These are phyloP conservation scores for Phytophthora tentaculata DNA, from an alignment of 352 stramenopile genomes.

Conservation along the genomic window DNA sequence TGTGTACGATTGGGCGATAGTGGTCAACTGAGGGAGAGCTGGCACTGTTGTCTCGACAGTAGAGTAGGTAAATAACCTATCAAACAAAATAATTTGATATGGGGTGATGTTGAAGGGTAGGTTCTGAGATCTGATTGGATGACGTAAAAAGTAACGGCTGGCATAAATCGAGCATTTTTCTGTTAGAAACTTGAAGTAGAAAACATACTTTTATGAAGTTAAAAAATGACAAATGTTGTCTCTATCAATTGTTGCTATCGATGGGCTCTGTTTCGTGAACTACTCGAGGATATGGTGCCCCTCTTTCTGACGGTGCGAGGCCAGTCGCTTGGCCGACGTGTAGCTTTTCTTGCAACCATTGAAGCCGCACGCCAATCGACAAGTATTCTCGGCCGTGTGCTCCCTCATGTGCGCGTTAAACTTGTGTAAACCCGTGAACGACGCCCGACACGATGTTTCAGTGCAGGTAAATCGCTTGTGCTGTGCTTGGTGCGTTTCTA, in stretches of 20 bases:
- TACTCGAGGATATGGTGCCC: not conserved
- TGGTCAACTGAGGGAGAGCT: slow-evolving; percentile 14
- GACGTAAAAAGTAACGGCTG: not conserved
- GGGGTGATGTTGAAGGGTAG: not conserved
- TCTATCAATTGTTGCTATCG: slow-evolving; percentile 4
- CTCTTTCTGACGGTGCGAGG: slow-evolving; percentile 39
- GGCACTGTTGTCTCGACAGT: too few species aligned
- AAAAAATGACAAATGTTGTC: not conserved
- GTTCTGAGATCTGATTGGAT: not conserved
- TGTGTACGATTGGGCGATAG: slow-evolving; percentile 26
- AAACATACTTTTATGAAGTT: too few species aligned
- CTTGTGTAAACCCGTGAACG: slow-evolving; percentile 34
- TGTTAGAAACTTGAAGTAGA: too few species aligned
- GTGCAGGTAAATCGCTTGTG: slow-evolving; percentile 43
- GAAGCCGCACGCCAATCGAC: slow-evolving; percentile 33
- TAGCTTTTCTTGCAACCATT: slow-evolving; percentile 50
- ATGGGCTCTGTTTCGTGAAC: too few species aligned
- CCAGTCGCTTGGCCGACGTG: slow-evolving; percentile 41
- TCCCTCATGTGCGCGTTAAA: slow-evolving; percentile 39
- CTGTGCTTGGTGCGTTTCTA: slow-evolving; percentile 25
- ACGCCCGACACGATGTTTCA: slow-evolving; percentile 34
- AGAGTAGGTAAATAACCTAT: not conserved
- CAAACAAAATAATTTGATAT: not conserved
- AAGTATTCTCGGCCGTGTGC: not conserved
- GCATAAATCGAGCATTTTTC: not conserved